Base-by-base conservation (phyloP, 441 rosid genomes). In the Viola pubescens region DNA sequence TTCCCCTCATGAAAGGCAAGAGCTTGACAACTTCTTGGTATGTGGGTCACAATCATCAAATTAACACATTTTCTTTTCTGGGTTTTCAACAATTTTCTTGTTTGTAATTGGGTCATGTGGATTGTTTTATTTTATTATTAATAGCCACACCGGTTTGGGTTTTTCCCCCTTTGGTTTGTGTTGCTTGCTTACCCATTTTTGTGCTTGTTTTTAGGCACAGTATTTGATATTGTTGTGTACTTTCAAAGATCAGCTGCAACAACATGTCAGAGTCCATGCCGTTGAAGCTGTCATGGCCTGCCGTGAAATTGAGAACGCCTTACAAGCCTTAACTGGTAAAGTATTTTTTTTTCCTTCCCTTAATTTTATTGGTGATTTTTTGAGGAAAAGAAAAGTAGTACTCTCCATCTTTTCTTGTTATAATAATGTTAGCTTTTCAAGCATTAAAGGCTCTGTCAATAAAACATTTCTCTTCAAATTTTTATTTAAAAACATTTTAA, bases 281-380 rank as follows among this genome's bases (percentile, higher is more conserved):
- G 94, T 91, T 53, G 98, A 91, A 75, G 98, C 98, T 48, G 95
- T 89, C 70, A 89, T 87, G 97, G 91, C 88, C 69, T 89, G 98
- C 83, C 95, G 98, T 64, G 97, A 89, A 63, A 87, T 92, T 61
- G 97, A 89, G 68, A 87, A 76, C 75, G 77, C 82, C 70, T 82
- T 92, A 54, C 98, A 85, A 60, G 84, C 98, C 72, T 85, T 92
- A 54, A 89, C 98, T 57, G 98, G 98, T 92, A 58, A 46, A 69
- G 70, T 64, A 40, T 55, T 56, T 54, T 51, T 59, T 41, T 10
- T 52, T 39, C 60, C 38, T 16, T 7, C 51, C 48, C 8, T 34
- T 1, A 56, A n/a, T 37, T 6, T 16, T 54, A 38, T 51, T 38
- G 37, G 14, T 43, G 37, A 9, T 54, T 14, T 56, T 48, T 48